Evolutionary conservation across 805 yeast species (phyloP).

Genomic region (Ogataea degrootiae): DNA sequence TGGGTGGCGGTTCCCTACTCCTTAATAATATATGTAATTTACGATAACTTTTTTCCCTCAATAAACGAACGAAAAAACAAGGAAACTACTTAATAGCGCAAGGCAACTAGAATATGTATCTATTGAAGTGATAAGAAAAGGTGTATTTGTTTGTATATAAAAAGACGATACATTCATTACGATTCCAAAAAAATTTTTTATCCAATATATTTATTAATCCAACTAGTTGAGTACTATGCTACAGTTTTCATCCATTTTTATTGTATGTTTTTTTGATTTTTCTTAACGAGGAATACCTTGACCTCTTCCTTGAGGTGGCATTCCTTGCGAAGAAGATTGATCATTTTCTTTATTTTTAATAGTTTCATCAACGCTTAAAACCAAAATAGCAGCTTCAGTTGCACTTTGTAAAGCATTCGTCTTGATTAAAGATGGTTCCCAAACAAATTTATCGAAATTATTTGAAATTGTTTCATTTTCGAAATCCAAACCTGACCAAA

Average conservation of each 20-base stretch:
- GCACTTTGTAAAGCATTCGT: slow-evolving; percentile 93
- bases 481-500: slow-evolving; percentile 91
- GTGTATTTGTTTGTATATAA: too few relatives aligned
- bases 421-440: slow-evolving; percentile 98
- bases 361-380: slow-evolving; percentile 95
- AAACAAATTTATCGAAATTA: slow-evolving; percentile 80
- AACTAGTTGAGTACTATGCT: too few relatives aligned
- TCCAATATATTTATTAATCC: too few relatives aligned
- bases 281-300: slow-evolving; percentile 54
- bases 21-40: too few relatives aligned
- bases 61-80: too few relatives aligned
- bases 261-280: background rate
- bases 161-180: too few relatives aligned
- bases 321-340: slow-evolving; percentile 27
- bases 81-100: too few relatives aligned
- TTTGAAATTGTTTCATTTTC: slow-evolving; percentile 76
- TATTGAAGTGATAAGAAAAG: too few relatives aligned
- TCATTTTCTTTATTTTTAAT: slow-evolving; percentile 67
- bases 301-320: slow-evolving; percentile 44
- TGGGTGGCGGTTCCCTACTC: too few relatives aligned
- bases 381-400: slow-evolving; percentile 91
- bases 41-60: too few relatives aligned
- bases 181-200: too few relatives aligned
- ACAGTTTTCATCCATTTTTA: background rate
- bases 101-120: too few relatives aligned